Percentiles rank a stretch among this genome's conserved stretches.
These are phyloP conservation scores for Saksenaea oblongispora DNA, from an alignment of 371 early-diverging fungal species.

Conservation along the genomic window DNA sequence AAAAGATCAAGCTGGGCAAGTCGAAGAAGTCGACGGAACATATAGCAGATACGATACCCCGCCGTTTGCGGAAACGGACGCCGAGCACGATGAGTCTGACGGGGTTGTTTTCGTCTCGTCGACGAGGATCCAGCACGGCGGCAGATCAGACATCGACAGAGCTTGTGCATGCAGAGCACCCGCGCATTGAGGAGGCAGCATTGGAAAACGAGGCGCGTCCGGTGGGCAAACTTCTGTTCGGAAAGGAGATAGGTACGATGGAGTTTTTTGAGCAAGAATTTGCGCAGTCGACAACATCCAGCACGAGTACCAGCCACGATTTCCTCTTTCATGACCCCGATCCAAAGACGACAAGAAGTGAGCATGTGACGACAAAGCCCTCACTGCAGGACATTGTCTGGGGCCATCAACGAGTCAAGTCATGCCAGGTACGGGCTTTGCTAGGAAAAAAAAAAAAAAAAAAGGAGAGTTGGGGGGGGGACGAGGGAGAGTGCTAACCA, in stretches of 20 bases:
- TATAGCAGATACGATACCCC: conserved; percentile 16
- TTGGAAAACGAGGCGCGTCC: conserved; percentile 14
- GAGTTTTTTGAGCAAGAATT: conserved; percentile 27
- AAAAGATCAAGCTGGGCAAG: conserved; percentile 20
- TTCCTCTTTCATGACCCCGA: conserved; percentile 11
- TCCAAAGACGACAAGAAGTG: conserved; percentile 26
- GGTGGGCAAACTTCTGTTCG: conserved; percentile 32
- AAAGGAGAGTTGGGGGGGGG: no score
- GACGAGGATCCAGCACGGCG: conserved; percentile 5
- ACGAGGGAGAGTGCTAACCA: background rate
- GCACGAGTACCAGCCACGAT: conserved; percentile 7
- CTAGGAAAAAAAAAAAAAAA: background rate
- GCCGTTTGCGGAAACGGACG: conserved; percentile 19
- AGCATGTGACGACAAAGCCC: conserved; percentile 19
- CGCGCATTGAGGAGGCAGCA: background rate
- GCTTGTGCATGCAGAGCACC: background rate
- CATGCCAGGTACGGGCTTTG: conserved; percentile 25
- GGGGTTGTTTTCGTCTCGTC: conserved; percentile 14
- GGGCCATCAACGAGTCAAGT: conserved; percentile 36
- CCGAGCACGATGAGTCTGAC: conserved; percentile 19
- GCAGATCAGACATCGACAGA: background rate
- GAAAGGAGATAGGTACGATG: conserved; percentile 29
- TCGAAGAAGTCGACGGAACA: background rate
- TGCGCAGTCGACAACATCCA: conserved; percentile 16
- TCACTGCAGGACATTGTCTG: conserved; percentile 20